Conservation (phyloP, 257 asterid genomes). For the Schizonepeta tenuifolia region DNA sequence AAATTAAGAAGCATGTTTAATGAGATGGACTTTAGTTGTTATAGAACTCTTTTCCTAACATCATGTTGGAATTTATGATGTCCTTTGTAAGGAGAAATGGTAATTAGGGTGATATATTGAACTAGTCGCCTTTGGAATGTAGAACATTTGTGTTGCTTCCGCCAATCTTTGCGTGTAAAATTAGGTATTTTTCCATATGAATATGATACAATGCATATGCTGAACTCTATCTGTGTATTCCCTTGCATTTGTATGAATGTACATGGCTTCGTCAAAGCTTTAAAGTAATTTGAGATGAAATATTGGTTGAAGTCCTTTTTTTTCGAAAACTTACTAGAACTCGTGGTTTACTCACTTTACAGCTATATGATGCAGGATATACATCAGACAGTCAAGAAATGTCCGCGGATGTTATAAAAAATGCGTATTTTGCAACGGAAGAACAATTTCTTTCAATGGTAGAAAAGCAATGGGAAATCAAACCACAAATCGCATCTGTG, state of each 20-base stretch:
- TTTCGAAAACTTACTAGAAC: constrained; percentile 29
- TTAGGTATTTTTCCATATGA: neutral
- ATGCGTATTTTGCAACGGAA: constrained; percentile 75
- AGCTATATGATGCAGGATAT: constrained; percentile 66
- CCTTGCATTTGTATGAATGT: no score
- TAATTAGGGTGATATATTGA: neutral
- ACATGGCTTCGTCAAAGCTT: neutral
- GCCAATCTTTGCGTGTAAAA: neutral
- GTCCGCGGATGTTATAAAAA: constrained; percentile 72
- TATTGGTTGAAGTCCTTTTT: neutral
- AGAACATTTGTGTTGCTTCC: neutral
- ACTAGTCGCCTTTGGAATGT: constrained; percentile 30
- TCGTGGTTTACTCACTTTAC: constrained; percentile 42
- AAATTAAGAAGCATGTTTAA: constrained; percentile 22
- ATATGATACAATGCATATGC: neutral
- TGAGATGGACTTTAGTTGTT: constrained; percentile 24
- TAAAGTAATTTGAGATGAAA: neutral
- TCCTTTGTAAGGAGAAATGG: no score
- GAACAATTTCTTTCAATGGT: constrained; percentile 75
- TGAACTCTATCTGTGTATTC: neutral
- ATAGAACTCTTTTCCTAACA: neutral
- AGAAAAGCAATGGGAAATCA: constrained; percentile 62
- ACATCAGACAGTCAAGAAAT: constrained; percentile 64
- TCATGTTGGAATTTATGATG: no score
- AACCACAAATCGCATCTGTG: constrained; percentile 78